phyloP scores from a whole-genome alignment of 805 yeast genomes.

The Spathaspora sp. region DNA sequence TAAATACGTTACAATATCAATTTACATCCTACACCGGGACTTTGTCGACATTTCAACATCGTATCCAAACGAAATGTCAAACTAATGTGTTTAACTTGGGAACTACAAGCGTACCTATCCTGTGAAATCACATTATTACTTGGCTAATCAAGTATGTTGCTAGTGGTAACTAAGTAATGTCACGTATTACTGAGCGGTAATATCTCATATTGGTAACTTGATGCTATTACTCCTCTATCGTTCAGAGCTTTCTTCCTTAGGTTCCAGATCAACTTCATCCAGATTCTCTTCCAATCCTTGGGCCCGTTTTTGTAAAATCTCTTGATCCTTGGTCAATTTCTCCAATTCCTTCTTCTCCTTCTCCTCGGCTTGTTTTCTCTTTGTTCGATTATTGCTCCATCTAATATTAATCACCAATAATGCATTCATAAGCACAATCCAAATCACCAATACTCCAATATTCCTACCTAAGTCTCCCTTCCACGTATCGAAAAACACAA shows the following conservation, averaged over 20 bases:
- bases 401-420: conserved; percentile 8
- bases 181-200: too few relatives aligned
- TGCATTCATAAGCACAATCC: conserved; percentile 22
- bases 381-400: conserved; percentile 8
- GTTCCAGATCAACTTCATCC: background rate
- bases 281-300: background rate
- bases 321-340: background rate
- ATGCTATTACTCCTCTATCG: too few relatives aligned
- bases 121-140: too few relatives aligned
- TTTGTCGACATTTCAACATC: conserved; percentile 6
- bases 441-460: conserved; percentile 23
- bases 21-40: too few relatives aligned
- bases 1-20: too few relatives aligned
- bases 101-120: too few relatives aligned
- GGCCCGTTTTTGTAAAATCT: background rate
- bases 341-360: conserved; percentile 6
- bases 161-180: too few relatives aligned
- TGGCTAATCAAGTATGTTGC: too few relatives aligned
- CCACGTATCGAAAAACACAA: conserved; percentile 31
- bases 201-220: too few relatives aligned
- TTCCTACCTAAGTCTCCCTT: conserved; percentile 29
- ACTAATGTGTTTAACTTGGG: too few relatives aligned
- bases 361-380: conserved; percentile 5
- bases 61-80: conserved; percentile 3
- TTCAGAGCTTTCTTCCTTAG: background rate